Percentiles rank a stretch among this genome's conserved stretches.
Evolutionary conservation across 345 rosid species (phyloP).

Genomic region (Camelina neglecta): DNA sequence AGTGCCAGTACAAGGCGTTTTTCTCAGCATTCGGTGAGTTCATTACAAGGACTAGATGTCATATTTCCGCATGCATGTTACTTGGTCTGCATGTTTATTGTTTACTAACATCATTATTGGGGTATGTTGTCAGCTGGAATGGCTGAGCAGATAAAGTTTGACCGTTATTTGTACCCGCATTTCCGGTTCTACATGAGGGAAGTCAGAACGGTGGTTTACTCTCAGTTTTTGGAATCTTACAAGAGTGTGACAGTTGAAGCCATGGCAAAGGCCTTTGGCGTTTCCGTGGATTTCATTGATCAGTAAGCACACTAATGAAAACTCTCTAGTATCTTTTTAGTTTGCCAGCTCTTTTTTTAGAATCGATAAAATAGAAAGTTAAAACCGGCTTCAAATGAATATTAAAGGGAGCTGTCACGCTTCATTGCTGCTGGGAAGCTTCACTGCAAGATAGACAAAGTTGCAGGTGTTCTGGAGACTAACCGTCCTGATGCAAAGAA

Average conservation of each 20-base stretch:
- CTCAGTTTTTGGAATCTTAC: constrained; percentile 94
- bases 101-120: constrained; percentile 9
- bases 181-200: constrained; percentile 99
- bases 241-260: constrained; percentile 98
- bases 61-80: neutral
- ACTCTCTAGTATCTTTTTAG: constrained; percentile 2
- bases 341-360: neutral
- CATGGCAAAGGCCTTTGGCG: constrained; percentile 99
- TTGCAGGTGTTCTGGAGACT: constrained; percentile 97
- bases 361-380: neutral
- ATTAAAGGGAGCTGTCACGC: constrained; percentile 70
- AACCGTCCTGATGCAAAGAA: constrained; percentile 98
- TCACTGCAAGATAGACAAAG: constrained; percentile 99
- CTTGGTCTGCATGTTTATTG: constrained; percentile 11
- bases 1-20: constrained; percentile 90
- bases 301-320: constrained; percentile 58
- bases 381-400: constrained; percentile 8
- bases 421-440: constrained; percentile 98
- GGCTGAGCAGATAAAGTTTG: constrained; percentile 85
- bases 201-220: constrained; percentile 90
- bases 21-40: constrained; percentile 92
- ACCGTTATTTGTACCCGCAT: constrained; percentile 88
- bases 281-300: constrained; percentile 89
- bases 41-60: constrained; percentile 11
- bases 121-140: constrained; percentile 67